phyloP scores from a whole-genome alignment of 768 basidiomycete genomes.

The Trametes maxima region DNA sequence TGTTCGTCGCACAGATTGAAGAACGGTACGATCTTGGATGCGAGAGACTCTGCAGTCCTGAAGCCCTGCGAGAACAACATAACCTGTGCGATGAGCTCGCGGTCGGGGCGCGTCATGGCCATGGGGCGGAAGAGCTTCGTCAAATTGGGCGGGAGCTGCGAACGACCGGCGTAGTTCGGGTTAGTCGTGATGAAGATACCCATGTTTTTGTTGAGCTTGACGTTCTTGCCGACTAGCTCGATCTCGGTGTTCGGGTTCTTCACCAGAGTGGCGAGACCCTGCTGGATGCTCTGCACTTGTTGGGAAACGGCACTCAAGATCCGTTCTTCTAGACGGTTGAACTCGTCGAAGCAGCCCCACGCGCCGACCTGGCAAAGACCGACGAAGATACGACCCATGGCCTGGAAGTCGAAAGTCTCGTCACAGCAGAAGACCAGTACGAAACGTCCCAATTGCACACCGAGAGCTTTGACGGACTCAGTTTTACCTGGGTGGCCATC shows the following conservation, averaged over 20 bases:
- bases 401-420: constrained; percentile 99
- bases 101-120: constrained; percentile 99
- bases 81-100: constrained; percentile 98
- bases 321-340: constrained; percentile 97
- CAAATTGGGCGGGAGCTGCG: constrained; percentile 82
- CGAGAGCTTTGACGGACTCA: constrained; percentile 98
- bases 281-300: constrained; percentile 98
- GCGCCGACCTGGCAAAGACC: constrained; percentile 99
- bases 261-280: constrained; percentile 81
- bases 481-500: constrained; percentile 73
- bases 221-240: constrained; percentile 91
- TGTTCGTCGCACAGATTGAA: constrained; percentile 99
- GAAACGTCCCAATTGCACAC: constrained; percentile 95
- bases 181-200: constrained; percentile 99
- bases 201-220: constrained; percentile 93
- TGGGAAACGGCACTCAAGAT: constrained; percentile 98
- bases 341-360: constrained; percentile 98
- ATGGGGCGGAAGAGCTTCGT: constrained; percentile 95
- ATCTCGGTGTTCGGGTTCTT: constrained; percentile 90
- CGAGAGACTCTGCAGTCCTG: constrained; percentile 95
- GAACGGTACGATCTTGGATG: constrained; percentile 98
- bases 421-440: constrained; percentile 99
- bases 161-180: constrained; percentile 98
- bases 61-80: constrained; percentile 99
- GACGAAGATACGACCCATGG: constrained; percentile 99